Evolutionary conservation across 441 rosid genomes (phyloP).

Genomic region (Erysimum pusillum): DNA sequence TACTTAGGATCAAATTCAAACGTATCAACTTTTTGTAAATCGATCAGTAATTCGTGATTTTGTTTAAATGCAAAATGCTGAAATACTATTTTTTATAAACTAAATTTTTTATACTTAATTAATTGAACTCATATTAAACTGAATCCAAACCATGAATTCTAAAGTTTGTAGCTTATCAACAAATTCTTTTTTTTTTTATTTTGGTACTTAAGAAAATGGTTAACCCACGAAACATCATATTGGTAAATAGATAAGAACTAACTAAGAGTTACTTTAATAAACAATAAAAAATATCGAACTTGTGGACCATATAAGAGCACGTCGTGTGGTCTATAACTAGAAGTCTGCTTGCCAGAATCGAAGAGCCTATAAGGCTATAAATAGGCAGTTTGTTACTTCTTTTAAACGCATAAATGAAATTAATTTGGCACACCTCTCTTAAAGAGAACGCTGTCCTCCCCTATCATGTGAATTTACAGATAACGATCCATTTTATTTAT

Average conservation of each 20-base stretch:
- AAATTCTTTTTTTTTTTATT: too few relatives aligned
- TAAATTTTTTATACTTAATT: too few relatives aligned
- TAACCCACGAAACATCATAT: too few relatives aligned
- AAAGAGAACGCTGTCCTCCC: not conserved
- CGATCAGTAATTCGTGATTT: not conserved
- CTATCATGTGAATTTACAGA: conserved; percentile 15
- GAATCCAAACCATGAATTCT: too few relatives aligned
- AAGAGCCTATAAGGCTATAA: conserved; percentile 56
- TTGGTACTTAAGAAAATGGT: too few relatives aligned
- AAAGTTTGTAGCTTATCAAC: too few relatives aligned
- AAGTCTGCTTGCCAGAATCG: conserved; percentile 48
- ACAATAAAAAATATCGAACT: conserved; percentile 38
- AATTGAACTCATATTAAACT: too few relatives aligned
- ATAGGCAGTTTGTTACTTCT: conserved; percentile 36
- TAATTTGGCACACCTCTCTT: conserved; percentile 1
- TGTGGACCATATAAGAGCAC: conserved; percentile 60
- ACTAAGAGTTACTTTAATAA: not conserved
- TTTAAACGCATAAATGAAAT: conserved; percentile 1
- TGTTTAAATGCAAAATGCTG: not conserved
- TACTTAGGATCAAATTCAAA: not conserved
- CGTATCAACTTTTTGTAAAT: not conserved
- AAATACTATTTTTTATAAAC: too few relatives aligned
- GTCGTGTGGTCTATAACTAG: conserved; percentile 50
- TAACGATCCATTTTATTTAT: not conserved
- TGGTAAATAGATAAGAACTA: not conserved